phyloP scores from a whole-genome alignment of 2,329 filamentous ascomycete species.

The Fusarium armeniacum region DNA sequence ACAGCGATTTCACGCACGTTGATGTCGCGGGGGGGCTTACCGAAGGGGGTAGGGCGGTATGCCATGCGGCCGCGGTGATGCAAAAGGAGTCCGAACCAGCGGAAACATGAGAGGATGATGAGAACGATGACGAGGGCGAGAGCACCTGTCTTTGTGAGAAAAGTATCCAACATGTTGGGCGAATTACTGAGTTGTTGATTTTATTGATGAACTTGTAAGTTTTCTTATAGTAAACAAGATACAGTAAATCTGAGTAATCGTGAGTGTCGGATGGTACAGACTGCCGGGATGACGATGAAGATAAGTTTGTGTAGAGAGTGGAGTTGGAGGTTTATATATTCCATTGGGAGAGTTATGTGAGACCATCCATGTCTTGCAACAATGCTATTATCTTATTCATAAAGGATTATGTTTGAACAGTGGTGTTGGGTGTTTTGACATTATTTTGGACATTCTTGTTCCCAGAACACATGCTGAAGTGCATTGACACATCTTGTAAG shows the following conservation, averaged over 20 bases:
- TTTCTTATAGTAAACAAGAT: neutral
- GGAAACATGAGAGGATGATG: neutral
- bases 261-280: neutral
- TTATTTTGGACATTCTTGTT: neutral
- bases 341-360: too few species aligned
- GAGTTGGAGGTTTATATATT: neutral
- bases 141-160: neutral
- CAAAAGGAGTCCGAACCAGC: neutral
- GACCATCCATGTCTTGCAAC: neutral
- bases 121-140: neutral
- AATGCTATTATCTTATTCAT: neutral
- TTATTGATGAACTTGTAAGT: neutral
- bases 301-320: neutral
- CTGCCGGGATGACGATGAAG: neutral
- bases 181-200: neutral
- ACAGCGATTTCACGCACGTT: neutral
- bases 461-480: too few species aligned
- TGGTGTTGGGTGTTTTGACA: neutral
- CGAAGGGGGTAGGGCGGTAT: neutral
- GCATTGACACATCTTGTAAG: too few species aligned
- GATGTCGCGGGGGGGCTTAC: neutral
- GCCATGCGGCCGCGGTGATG: slow-evolving; percentile 1
- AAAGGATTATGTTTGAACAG: neutral
- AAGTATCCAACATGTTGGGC: neutral
- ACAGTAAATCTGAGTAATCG: neutral